Evolutionary conservation across 495 filamentous ascomycete genomes (phyloP), one percentile per base, ranked within the genome.

Genomic region (Staphylotrichum tortipilum): DNA sequence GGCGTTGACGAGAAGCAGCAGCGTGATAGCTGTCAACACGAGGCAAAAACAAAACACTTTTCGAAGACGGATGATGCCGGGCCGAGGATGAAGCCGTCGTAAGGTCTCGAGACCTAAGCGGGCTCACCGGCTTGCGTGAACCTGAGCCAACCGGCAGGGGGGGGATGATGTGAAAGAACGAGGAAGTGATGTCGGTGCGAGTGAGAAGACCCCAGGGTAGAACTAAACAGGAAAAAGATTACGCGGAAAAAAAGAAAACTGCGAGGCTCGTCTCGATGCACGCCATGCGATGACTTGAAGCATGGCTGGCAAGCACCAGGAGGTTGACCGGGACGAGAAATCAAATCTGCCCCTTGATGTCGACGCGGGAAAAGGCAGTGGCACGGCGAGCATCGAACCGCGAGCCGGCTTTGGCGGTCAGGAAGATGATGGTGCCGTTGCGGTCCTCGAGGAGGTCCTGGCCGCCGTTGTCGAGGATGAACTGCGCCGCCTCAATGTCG

Each of bases 281-380:
- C n/a, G n/a, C n/a, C n/a, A 7, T 34, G 17, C 17, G 26, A 10
- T 23, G 28, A 52, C 40, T 47, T 49, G 40, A 33, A 23, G 33
- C 37, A 47, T 52, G 35, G 55, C 33, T 36, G 52, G 53, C 49
- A 51, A 36, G 49, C 19, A 45, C 29, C 35, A 60, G 47, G 51
- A 48, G 29, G 22, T 44, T n/a, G n/a, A n/a, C n/a, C n/a, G n/a
- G 18, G 44, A 28, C 17, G 31, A 15, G 38, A 15, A 15, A 10
- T 86, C 79, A 95, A 57, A 95, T 90, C 66, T 97, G 91, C 59
- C 92, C 91, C 72, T 96, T 96, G 70, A 95, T 92, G 68, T 97
- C 91, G 72, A 96, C 83, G 60, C 83, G 82, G 57, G 78, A 74
- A 67, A 94, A 89, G 43, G 91, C 89, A 50, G 76, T 73, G 31